A percentile compares a stretch with the other conserved stretches of the same genome.
Evolutionary conservation across 495 filamentous ascomycete species (phyloP).

Genomic region (Umbilicaria muhlenbergii): DNA sequence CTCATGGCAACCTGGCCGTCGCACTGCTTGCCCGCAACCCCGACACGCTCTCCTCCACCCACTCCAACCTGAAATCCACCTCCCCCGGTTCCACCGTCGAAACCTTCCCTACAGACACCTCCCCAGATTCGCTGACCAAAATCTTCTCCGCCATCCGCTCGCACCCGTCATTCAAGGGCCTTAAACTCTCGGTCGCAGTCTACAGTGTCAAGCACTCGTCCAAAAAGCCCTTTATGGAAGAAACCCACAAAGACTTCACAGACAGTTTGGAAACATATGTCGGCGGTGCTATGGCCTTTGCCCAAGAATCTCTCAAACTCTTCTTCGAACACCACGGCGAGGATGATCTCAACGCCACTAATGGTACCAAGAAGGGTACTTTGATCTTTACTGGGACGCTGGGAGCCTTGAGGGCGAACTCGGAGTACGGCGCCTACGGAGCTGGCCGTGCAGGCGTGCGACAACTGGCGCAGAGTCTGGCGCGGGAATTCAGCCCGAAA

Average conservation of each 20-base stretch:
- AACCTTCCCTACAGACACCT: slow-evolving; percentile 29
- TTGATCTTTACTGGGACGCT: slow-evolving; percentile 33
- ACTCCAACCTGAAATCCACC: slow-evolving; percentile 17
- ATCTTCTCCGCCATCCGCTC: slow-evolving; percentile 25
- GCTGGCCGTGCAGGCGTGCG: slow-evolving; percentile 25
- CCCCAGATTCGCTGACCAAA: slow-evolving; percentile 18
- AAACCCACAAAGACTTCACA: slow-evolving; percentile 28
- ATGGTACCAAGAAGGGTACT: slow-evolving; percentile 29
- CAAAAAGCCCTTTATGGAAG: slow-evolving; percentile 31
- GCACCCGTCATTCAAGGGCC: slow-evolving; percentile 23
- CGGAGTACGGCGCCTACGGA: slow-evolving; percentile 30
- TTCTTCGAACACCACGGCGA: slow-evolving; percentile 29
- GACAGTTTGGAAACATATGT: slow-evolving; percentile 25
- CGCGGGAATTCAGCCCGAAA: slow-evolving; percentile 28
- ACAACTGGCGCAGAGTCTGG: slow-evolving; percentile 28
- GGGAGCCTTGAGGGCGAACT: slow-evolving; percentile 26
- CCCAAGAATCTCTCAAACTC: slow-evolving; percentile 24
- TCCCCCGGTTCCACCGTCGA: slow-evolving; percentile 24
- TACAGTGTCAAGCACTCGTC: slow-evolving; percentile 29
- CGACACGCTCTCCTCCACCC: slow-evolving; percentile 23
- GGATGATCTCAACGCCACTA: slow-evolving; percentile 17
- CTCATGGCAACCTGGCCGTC: slow-evolving; percentile 31
- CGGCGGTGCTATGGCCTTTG: slow-evolving; percentile 31
- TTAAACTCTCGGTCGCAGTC: slow-evolving; percentile 27
- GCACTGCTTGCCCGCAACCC: slow-evolving; percentile 28